phyloP scores from a whole-genome alignment of 371 early-diverging fungal species.

The Mucor indicus region DNA sequence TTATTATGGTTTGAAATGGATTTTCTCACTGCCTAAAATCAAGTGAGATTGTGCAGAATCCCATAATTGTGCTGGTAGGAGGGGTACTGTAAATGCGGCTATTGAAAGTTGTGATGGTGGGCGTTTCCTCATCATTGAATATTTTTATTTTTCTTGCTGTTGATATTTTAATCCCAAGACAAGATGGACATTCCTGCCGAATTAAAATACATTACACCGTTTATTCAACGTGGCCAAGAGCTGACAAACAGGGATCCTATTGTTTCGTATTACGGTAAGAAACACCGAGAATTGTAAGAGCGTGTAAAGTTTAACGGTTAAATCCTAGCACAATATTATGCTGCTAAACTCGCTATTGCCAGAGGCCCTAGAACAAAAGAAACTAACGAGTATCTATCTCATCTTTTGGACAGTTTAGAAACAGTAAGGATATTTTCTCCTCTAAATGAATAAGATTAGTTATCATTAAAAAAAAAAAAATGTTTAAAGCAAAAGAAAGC shows the following conservation, averaged over 20 bases:
- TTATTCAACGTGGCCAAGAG: conserved; percentile 81
- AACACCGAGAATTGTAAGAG: not conserved
- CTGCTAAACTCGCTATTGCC: conserved; percentile 78
- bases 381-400: conserved; percentile 60
- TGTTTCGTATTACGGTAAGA: conserved; percentile 86
- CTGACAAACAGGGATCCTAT: conserved; percentile 75
- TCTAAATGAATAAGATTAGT: too few relatives aligned
- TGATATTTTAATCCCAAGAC: too few relatives aligned
- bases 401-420: conserved; percentile 78
- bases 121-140: too few relatives aligned
- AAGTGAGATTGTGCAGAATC: too few relatives aligned
- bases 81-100: too few relatives aligned
- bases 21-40: too few relatives aligned
- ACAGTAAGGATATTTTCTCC: conserved; percentile 57
- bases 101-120: too few relatives aligned
- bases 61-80: too few relatives aligned
- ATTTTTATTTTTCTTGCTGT: too few relatives aligned
- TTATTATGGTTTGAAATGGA: too few relatives aligned
- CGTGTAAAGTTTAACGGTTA: too few relatives aligned
- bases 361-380: conserved; percentile 57
- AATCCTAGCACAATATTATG: conserved; percentile 79
- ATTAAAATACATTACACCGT: conserved; percentile 74
- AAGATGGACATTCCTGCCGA: conserved; percentile 61
- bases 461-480: too few relatives aligned
- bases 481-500: conserved; percentile 63